Conservation (phyloP, 2,329 filamentous ascomycete species). For the Paracamarosporium sp. region DNA sequence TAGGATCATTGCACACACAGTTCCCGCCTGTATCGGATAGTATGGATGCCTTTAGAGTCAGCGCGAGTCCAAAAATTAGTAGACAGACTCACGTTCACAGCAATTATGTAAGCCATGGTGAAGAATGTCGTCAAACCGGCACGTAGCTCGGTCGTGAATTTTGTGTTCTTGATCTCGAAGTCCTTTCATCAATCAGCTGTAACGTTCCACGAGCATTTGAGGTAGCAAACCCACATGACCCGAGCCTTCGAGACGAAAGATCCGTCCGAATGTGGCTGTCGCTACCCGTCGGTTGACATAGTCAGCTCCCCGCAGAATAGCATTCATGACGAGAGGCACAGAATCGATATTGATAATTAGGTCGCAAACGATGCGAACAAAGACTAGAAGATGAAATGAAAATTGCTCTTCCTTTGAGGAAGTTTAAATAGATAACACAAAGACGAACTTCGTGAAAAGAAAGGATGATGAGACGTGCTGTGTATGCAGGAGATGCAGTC, state of each 20-base stretch:
- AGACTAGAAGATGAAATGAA: not conserved
- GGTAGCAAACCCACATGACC: conserved; percentile 71
- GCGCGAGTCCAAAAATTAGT: not conserved
- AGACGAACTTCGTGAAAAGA: not conserved
- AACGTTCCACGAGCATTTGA: not conserved
- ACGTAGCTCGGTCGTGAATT: conserved; percentile 82
- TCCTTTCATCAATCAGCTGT: conserved; percentile 55
- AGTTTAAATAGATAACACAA: conserved; percentile 3
- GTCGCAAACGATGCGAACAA: not conserved
- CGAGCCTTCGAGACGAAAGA: conserved; percentile 80
- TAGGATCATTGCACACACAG: conserved; percentile 67
- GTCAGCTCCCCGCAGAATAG: conserved; percentile 23
- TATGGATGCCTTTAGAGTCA: conserved; percentile 41
- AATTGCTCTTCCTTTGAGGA: not conserved
- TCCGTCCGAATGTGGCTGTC: conserved; percentile 46
- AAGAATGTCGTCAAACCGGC: conserved; percentile 76
- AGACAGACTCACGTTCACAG: conserved; percentile 31
- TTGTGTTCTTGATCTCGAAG: conserved; percentile 74
- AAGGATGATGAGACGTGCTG: not conserved
- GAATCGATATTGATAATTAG: not conserved
- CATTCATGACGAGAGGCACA: conserved; percentile 29
- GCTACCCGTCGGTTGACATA: conserved; percentile 33
- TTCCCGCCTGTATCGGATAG: conserved; percentile 72
- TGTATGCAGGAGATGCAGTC: conserved; percentile 2
- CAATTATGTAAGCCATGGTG: conserved; percentile 52